Evolutionary conservation across 805 yeast genomes (phyloP).

Genomic region (Pichia cephalocereana): DNA sequence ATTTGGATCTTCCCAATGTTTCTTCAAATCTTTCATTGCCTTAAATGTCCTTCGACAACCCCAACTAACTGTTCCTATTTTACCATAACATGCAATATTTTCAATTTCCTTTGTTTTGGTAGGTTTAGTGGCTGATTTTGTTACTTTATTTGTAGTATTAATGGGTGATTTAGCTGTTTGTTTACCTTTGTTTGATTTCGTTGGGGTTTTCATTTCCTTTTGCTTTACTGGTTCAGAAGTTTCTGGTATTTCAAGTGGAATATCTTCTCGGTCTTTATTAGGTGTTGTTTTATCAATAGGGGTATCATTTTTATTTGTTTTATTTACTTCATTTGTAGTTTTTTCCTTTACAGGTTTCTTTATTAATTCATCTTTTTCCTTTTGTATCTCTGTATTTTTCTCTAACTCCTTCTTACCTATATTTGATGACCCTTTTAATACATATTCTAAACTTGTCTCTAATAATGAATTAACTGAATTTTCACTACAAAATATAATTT

Average conservation of each 20-base stretch:
- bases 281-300: too few species aligned
- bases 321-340: too few species aligned
- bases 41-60: slow-evolving; percentile 5
- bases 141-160: neutral
- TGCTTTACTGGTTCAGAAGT: neutral
- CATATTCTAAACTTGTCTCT: neutral
- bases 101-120: neutral
- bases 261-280: neutral
- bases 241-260: neutral
- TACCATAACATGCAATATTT: slow-evolving; percentile 3
- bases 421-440: neutral
- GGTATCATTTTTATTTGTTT: too few species aligned
- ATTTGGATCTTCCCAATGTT: slow-evolving; percentile 6
- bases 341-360: too few species aligned
- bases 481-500: neutral
- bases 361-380: too few species aligned
- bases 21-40: slow-evolving; percentile 1
- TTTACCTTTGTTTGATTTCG: neutral
- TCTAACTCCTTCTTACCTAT: too few species aligned
- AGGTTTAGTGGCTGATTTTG: neutral
- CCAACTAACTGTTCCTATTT: slow-evolving; percentile 1
- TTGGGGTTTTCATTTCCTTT: neutral
- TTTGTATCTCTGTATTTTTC: neutral
- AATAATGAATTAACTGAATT: neutral
- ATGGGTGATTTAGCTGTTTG: neutral